Percentiles rank a stretch among this genome's conserved stretches.
phyloP scores from a whole-genome alignment of 2,329 filamentous ascomycete genomes.

The Cercospora beticola region DNA sequence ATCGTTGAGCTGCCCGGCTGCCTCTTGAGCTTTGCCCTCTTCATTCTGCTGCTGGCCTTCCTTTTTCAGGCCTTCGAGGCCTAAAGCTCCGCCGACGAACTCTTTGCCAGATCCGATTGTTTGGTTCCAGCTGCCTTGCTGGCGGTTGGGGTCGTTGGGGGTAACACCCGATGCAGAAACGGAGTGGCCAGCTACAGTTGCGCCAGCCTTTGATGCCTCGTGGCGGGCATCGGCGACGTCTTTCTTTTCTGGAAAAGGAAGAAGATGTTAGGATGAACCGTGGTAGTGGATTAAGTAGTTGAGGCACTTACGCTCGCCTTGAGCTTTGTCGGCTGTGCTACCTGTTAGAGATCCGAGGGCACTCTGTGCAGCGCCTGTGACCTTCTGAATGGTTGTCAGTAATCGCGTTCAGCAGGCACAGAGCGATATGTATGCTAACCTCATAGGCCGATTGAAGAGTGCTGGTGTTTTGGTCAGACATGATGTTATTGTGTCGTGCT shows the following conservation, averaged over 20 bases:
- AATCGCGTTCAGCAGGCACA: background rate
- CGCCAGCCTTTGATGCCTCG: conserved; percentile 71
- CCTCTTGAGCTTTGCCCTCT: conserved; percentile 77
- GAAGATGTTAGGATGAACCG: background rate
- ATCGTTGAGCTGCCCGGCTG: conserved; percentile 76
- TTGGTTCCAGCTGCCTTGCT: conserved; percentile 78
- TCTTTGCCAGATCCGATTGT: conserved; percentile 87
- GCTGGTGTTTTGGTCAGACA: conserved; percentile 60
- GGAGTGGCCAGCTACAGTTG: conserved; percentile 70
- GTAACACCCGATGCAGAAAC: conserved; percentile 69
- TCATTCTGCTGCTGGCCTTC: conserved; percentile 75
- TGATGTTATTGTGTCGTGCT: conserved; percentile 1
- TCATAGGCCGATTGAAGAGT: conserved; percentile 69
- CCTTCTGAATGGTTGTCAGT: conserved; percentile 49
- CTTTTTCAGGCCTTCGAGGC: conserved; percentile 72
- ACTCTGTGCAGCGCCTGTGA: conserved; percentile 70
- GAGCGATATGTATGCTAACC: background rate
- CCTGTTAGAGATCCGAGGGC: conserved; percentile 72
- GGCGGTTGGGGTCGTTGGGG: conserved; percentile 71
- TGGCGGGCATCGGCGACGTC: conserved; percentile 65
- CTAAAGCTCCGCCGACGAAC: conserved; percentile 70
- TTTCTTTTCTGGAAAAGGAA: conserved; percentile 57
- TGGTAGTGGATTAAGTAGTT: too few species aligned
- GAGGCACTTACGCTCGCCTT: conserved; percentile 20
- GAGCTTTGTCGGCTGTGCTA: conserved; percentile 64